These are phyloP conservation scores for Yamadazyma nakazawae DNA, from an alignment of 805 yeast genomes.

Conservation along the genomic window DNA sequence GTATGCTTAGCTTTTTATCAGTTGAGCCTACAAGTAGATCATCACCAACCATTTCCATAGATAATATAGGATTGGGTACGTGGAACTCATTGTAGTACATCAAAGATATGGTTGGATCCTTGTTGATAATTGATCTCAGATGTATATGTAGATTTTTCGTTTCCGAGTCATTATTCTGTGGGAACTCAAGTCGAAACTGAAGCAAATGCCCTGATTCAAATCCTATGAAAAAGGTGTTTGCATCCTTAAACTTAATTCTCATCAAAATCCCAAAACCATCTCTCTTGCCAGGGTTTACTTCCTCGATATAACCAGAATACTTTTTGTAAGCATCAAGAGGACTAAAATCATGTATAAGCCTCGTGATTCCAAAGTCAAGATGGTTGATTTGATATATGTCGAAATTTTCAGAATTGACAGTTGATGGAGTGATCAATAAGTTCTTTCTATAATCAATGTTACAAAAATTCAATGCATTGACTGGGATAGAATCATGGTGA, in stretches of 20 bases:
- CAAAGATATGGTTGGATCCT: conserved; percentile 18
- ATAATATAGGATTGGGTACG: conserved; percentile 54
- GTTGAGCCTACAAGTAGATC: conserved; percentile 47
- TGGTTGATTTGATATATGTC: conserved; percentile 51
- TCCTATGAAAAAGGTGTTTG: conserved; percentile 44
- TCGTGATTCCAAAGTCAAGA: conserved; percentile 10
- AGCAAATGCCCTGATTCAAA: conserved; percentile 67
- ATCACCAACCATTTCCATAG: conserved; percentile 31
- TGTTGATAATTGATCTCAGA: conserved; percentile 20
- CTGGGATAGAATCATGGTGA: conserved; percentile 48
- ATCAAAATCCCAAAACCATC: conserved; percentile 62
- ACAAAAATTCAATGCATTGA: conserved; percentile 71
- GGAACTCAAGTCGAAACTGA: conserved; percentile 22
- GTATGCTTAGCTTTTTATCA: conserved; percentile 31
- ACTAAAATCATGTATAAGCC: conserved; percentile 34
- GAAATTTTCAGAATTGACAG: conserved; percentile 57
- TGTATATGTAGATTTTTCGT: background rate
- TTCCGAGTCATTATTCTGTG: background rate
- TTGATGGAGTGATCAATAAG: conserved; percentile 55
- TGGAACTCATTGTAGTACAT: conserved; percentile 32
- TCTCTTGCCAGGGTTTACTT: conserved; percentile 14
- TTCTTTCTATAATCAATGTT: conserved; percentile 46
- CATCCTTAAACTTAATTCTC: conserved; percentile 44
- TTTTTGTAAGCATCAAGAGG: conserved; percentile 18
- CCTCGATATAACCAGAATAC: conserved; percentile 9